These are phyloP conservation scores for Middelhovenomyces tepae DNA, from an alignment of 805 yeast genomes.

Conservation along the genomic window DNA sequence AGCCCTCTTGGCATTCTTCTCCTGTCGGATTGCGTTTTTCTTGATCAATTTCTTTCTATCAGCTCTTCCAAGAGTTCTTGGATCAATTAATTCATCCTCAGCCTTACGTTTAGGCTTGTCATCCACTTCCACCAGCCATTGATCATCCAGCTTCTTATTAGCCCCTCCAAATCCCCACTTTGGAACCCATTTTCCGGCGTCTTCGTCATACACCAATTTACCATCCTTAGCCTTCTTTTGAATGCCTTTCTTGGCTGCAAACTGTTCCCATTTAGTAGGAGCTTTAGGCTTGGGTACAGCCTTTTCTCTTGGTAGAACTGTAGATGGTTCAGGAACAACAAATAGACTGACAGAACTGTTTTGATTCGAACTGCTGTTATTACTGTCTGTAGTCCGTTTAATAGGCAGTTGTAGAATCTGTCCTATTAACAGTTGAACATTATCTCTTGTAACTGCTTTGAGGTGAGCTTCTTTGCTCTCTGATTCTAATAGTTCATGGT, in stretches of 20 bases:
- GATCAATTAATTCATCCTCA: slow-evolving; percentile 44
- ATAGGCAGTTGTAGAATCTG: slow-evolving; percentile 87
- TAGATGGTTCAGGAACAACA: slow-evolving; percentile 73
- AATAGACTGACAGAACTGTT: slow-evolving; percentile 74
- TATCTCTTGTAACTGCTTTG: slow-evolving; percentile 69
- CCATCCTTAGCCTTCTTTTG: slow-evolving; percentile 83
- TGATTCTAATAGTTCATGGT: slow-evolving; percentile 47
- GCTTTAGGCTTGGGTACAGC: slow-evolving; percentile 88
- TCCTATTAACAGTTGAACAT: slow-evolving; percentile 82
- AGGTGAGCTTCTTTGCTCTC: slow-evolving; percentile 51
- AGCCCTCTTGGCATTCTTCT: slow-evolving; percentile 46
- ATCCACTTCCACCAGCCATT: slow-evolving; percentile 94
- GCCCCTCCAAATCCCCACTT: slow-evolving; percentile 97
- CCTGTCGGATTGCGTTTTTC: slow-evolving; percentile 78
- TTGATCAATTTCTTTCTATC: slow-evolving; percentile 80
- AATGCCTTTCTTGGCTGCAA: slow-evolving; percentile 94
- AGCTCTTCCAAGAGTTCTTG: slow-evolving; percentile 69
- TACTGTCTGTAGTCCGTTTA: slow-evolving; percentile 72
- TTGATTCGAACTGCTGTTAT: slow-evolving; percentile 47
- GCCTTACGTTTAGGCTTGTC: slow-evolving; percentile 53
- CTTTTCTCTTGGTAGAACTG: slow-evolving; percentile 88
- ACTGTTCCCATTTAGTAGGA: slow-evolving; percentile 92
- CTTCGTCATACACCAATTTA: slow-evolving; percentile 84
- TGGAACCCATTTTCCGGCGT: slow-evolving; percentile 87
- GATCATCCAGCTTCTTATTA: slow-evolving; percentile 77